Percentiles rank a stretch among this genome's conserved stretches.
Conservation (phyloP, 2,329 filamentous ascomycete species). For the Scedosporium apiospermum region DNA sequence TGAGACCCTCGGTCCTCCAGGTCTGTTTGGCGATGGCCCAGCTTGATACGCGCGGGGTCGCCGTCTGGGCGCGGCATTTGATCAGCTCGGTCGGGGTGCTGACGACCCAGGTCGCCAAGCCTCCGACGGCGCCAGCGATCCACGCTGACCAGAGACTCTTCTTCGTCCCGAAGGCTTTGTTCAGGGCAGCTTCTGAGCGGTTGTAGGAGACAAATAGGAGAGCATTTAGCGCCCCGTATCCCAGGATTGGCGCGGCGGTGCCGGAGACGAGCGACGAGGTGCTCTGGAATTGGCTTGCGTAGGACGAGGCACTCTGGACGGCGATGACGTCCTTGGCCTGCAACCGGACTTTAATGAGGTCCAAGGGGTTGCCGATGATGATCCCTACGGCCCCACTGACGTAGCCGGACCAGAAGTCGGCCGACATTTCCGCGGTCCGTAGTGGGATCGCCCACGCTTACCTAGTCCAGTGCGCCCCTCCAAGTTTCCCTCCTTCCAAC, state of each 20-base stretch:
- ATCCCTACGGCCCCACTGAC: slow-evolving; percentile 79
- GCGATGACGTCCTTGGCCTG: slow-evolving; percentile 45
- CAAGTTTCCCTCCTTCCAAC: too few species aligned
- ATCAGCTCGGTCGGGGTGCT: slow-evolving; percentile 84
- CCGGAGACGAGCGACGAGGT: slow-evolving; percentile 45
- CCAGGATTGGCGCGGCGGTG: slow-evolving; percentile 74
- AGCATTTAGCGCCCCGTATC: slow-evolving; percentile 86
- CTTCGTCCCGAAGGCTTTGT: slow-evolving; percentile 20
- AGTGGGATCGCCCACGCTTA: neutral
- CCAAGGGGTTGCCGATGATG: slow-evolving; percentile 78
- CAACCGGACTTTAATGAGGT: slow-evolving; percentile 54
- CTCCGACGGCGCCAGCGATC: slow-evolving; percentile 70
- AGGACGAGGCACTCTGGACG: slow-evolving; percentile 13
- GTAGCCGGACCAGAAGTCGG: slow-evolving; percentile 93
- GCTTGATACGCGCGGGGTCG: slow-evolving; percentile 38
- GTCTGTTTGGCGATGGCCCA: slow-evolving; percentile 56
- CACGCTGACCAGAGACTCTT: slow-evolving; percentile 59
- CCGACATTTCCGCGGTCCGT: slow-evolving; percentile 49
- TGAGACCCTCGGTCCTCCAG: slow-evolving; percentile 45
- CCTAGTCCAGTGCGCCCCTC: too few species aligned
- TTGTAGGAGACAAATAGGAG: slow-evolving; percentile 88
- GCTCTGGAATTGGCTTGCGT: slow-evolving; percentile 22
- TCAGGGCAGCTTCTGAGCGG: slow-evolving; percentile 59
- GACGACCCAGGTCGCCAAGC: slow-evolving; percentile 75
- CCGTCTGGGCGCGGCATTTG: slow-evolving; percentile 77